Evolutionary conservation across 108 stramenopile species (phyloP), one percentile per base, ranked within the genome.

Genomic region (Skeletonema costatum): DNA sequence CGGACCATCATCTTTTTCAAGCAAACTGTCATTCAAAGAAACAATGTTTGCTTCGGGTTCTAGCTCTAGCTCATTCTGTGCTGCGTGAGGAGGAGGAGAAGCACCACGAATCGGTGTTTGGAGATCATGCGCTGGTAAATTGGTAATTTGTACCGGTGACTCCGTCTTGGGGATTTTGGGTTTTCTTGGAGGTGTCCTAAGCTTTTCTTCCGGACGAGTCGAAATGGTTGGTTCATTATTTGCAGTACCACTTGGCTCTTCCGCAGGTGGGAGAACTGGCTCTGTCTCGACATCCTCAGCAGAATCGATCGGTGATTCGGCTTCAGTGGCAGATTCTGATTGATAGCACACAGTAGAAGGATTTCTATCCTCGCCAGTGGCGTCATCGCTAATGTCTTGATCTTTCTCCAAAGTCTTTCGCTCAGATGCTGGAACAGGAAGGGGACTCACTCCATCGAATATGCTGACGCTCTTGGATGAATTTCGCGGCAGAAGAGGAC

Each of bases 341-440:
- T 63, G 66, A 62, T 64, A 78, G 25, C 70, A 65, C 31, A 66
- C 70, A 64, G 62, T 68, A n/a, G 82, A 69, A 38, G 73, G 66
- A 69, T 78, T 77, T 46, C 73, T 77, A 11, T 68, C 62, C n/a
- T 78, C 77, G 9, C 21, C 69, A 19, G 62, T 60, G 33, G 74
- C 39, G 32, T 61, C 60, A 44, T 64, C 80, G 14, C 48, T 51
- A 73, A 60, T 50, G 17, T 39, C 71, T 53, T 73, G 68, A 44
- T 48, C 39, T 11, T 50, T 30, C 31, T 32, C 71, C 8, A 56
- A 8, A 21, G 25, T 25, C 31, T 32, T 56, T 10, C 41, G 14
- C 9, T 32, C 16, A 51, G 32, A 64, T 61, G 30, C 4, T 2
- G 64, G 68, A 65, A 69, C 60, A 36, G 48, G 68, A 31, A 75